phyloP scores from a whole-genome alignment of 306 rosid species.

The Boehmeria nivea region DNA sequence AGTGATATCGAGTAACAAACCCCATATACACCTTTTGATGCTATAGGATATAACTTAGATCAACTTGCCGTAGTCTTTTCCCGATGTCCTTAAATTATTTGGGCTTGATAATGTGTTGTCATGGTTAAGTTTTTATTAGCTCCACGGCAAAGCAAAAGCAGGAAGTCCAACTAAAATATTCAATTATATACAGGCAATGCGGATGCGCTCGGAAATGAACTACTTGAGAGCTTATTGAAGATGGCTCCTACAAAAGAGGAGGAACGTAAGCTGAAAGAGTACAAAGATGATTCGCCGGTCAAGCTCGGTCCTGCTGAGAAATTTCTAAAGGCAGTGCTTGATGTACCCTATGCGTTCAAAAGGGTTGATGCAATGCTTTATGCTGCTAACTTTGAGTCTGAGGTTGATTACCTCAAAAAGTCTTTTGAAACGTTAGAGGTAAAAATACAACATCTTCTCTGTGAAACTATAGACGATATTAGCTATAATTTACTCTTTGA shows the following conservation, averaged over 20 bases:
- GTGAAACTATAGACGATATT: too few relatives aligned
- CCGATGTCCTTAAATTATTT: too few relatives aligned
- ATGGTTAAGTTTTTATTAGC: background rate
- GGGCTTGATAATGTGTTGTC: background rate
- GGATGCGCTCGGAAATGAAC: slow-evolving; percentile 81
- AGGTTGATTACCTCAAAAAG: slow-evolving; percentile 73
- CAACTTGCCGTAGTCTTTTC: too few relatives aligned
- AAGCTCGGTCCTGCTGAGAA: slow-evolving; percentile 93
- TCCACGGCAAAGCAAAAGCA: background rate
- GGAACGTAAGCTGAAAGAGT: slow-evolving; percentile 78
- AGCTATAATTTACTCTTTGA: too few relatives aligned
- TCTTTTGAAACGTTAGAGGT: slow-evolving; percentile 87
- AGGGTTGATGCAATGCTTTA: slow-evolving; percentile 94
- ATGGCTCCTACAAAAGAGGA: slow-evolving; percentile 99
- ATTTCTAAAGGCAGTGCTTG: slow-evolving; percentile 86
- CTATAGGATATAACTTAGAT: too few relatives aligned
- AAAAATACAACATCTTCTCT: too few relatives aligned
- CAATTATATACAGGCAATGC: slow-evolving; percentile 51
- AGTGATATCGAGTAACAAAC: too few relatives aligned
- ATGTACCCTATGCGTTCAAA: slow-evolving; percentile 86
- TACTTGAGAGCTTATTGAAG: slow-evolving; percentile 86
- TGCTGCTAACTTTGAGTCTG: slow-evolving; percentile 83
- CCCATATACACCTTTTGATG: too few relatives aligned
- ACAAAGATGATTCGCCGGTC: slow-evolving; percentile 65
- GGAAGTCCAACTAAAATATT: slow-evolving; percentile 5